A percentile compares a stretch with the other conserved stretches of the same genome.
Conservation (phyloP, 352 stramenopile genomes). For the Pythium periplocum region DNA sequence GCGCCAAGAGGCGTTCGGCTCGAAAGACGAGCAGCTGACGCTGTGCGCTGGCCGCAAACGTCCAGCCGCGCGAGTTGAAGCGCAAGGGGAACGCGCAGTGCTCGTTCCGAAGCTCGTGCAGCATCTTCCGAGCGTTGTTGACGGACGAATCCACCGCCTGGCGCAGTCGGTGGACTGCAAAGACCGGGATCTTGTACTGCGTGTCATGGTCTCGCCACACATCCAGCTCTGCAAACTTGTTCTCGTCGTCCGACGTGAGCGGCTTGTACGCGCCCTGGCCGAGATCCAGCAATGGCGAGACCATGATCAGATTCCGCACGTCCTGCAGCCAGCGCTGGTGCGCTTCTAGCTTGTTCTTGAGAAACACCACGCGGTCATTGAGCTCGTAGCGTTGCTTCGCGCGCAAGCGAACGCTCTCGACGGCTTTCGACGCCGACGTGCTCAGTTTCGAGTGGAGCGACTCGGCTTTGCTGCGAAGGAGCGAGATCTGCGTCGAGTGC, state of each 20-base stretch:
- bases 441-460: slow-evolving; percentile 22
- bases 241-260: slow-evolving; percentile 1
- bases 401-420: slow-evolving; percentile 5
- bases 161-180: slow-evolving; percentile 31
- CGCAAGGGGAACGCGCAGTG: slow-evolving; percentile 27
- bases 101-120: slow-evolving; percentile 19
- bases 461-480: slow-evolving; percentile 28
- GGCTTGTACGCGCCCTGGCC: slow-evolving; percentile 1
- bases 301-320: slow-evolving; percentile 41
- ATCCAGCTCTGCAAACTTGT: slow-evolving; percentile 19
- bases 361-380: slow-evolving; percentile 25
- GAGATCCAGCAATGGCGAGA: slow-evolving; percentile 41
- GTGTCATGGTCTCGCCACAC: slow-evolving; percentile 16
- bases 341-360: slow-evolving; percentile 42
- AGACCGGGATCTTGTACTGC: slow-evolving; percentile 16
- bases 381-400: slow-evolving; percentile 20
- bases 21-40: slow-evolving; percentile 39
- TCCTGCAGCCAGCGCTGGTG: slow-evolving; percentile 44
- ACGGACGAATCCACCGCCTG: slow-evolving; percentile 17
- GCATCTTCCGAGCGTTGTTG: slow-evolving; percentile 27
- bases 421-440: slow-evolving; percentile 1
- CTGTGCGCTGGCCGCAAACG: slow-evolving; percentile 29
- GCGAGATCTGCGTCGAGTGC: slow-evolving; percentile 26
- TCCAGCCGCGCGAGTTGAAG: slow-evolving; percentile 43
- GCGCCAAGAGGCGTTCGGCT: slow-evolving; percentile 28